Conservation (phyloP, 129 eudicot genomes). For the carrot (Daucus carota) region DH1_v3.0 NC_030388.2:22044501-22045000, state of each 20-base stretch:
- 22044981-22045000: constrained; percentile 81
- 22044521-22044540: constrained; percentile 66
- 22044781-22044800: not conserved
- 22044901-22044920: constrained; percentile 73
- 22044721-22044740: not conserved
- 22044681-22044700: not conserved
- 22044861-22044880: constrained; percentile 92
- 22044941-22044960: constrained; percentile 73
- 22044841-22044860: not conserved
- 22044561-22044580: constrained; percentile 50
- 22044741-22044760: not conserved
- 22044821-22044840: not conserved
- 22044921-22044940: constrained; percentile 60
- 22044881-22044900: constrained; percentile 62
- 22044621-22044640: constrained; percentile 88
- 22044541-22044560: constrained; percentile 47
- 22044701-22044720: not conserved
- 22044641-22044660: constrained; percentile 86
- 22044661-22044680: constrained; percentile 30
- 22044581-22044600: constrained; percentile 68
- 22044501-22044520: constrained; percentile 67
- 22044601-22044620: constrained; percentile 79
- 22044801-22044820: not conserved
- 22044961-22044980: constrained; percentile 67
- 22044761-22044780: not conserved